Base-by-base conservation (phyloP, 352 stramenopile genomes). In the Phytophthora europaea region DNA sequence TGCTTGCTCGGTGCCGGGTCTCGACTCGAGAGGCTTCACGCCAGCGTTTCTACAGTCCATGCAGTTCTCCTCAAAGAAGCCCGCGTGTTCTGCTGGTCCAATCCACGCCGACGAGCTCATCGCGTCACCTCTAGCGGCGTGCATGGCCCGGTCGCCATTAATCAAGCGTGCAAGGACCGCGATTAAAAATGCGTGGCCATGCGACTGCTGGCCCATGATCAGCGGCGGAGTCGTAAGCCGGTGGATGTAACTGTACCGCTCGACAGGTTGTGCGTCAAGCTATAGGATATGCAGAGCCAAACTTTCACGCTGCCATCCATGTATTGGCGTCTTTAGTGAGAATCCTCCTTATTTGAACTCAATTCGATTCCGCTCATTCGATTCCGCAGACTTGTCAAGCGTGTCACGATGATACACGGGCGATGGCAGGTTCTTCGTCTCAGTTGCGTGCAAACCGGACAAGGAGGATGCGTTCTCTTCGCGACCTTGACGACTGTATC, bases 381-480 rank as follows among this genome's bases (percentile, higher is more conserved):
- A 31, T 31, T 31, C 28, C 28, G 4, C 28, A 31, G 28, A 31
- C 43, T 70, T 52, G 63, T 51, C 53, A 2, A 58, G 31, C 40
- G 40, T 70, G 63, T 70, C 63, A 70, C 52, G 5, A 56, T 36
- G 13, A 18, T 36, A 62, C 28, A 31, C 28, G 28, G 3, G 3
- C 26, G 20, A 7, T n/a, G 57, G 36, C 22, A 33, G 36, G 61
- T 61, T 68, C 62, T 69, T 69, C 62, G 62, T 69, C 62, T 69
- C 61, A 54, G 28, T 33, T n/a, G 57, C 15, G 48, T 51, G 38
- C 65, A 73, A 73, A 73, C 51, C 67, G 64, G 67, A 61, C 61
- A 63, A 45, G 33, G 67, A 59, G 59, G 67, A 69, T 73, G 67
- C 53, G 59, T 59, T 43, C 6, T 58, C 28, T 16, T 60, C 13